phyloP scores from a whole-genome alignment of 306 rosid genomes.

The Astragalus membranaceus region DNA sequence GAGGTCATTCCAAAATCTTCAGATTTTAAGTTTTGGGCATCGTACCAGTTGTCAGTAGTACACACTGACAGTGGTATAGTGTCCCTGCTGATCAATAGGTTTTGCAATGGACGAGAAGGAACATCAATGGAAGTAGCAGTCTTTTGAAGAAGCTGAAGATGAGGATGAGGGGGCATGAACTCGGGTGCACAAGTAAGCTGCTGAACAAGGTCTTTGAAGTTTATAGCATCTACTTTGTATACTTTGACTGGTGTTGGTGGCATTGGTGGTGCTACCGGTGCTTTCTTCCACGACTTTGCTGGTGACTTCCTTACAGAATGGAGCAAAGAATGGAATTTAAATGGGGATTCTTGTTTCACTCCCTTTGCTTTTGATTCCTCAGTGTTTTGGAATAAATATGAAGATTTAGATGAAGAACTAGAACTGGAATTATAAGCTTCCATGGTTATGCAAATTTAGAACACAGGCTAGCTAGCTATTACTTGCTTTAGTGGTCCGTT shows the following conservation, averaged over 20 bases:
- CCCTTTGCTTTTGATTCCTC: neutral
- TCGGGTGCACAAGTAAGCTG: constrained; percentile 60
- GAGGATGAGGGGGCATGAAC: constrained; percentile 14
- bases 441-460: constrained; percentile 10
- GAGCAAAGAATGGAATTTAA: constrained; percentile 24
- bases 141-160: constrained; percentile 18
- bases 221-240: constrained; percentile 62
- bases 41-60: constrained; percentile 22
- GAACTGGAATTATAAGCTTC: constrained; percentile 25
- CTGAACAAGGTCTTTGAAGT: constrained; percentile 72
- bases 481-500: too few species aligned
- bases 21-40: constrained; percentile 10
- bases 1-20: constrained; percentile 19
- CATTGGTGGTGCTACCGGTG: constrained; percentile 49
- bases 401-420: constrained; percentile 30
- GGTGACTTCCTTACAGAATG: constrained; percentile 42
- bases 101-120: neutral
- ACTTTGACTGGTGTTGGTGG: constrained; percentile 51
- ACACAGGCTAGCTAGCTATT: too few species aligned
- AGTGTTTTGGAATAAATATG: neutral
- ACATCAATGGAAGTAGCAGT: neutral
- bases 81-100: neutral
- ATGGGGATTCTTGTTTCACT: constrained; percentile 14
- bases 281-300: constrained; percentile 55
- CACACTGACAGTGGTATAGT: neutral